Base-by-base conservation (phyloP, 257 asterid species). In the Penstemon barbatus region DNA sequence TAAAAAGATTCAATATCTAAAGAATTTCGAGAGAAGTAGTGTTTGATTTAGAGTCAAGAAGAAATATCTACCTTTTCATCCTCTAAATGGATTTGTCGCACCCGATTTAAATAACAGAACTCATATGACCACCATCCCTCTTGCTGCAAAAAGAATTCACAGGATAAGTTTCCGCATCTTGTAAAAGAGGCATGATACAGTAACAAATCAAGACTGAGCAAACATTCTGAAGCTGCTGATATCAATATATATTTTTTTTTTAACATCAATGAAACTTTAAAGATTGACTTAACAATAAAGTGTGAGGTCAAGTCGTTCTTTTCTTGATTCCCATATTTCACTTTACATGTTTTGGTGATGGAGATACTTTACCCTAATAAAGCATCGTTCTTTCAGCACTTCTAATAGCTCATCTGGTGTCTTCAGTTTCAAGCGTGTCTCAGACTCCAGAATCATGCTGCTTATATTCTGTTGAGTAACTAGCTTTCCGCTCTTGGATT, bases 41-140 rank as follows among this genome's bases (percentile, higher is more conserved):
- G 25, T 43, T 50, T 42, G 45, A 57, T 66, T 64, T 42, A 46
- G 65, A 63, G 45, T 60, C 61, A 43, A 40, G 19, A 63, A 56
- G 12, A 72, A 65, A 13, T 46, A 57, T 72, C 67, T 84, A 94
- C 99, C 97, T 91, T 87, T 0, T 82, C 97, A 65, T 87, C 97
- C 86, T 94, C 99, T 85, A 84, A 9, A 78, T 94, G 99, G 77
- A 94, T 71, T 78, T 94, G 99, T 8, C 98, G 89, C 83, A 94
- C 53, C 67, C 66, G 81, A 77, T 78, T 81, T 80, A 85, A 85
- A 75, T 89, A 85, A 75, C 99, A 94, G 75, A 94, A 91, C 81
- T 94, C 99, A 82, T 94, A 94, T 52, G 97, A 81, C 99, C 99
- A 94, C 99, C 99, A 94, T 71, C 99, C 99, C 73, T 94, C 99